Conservation (phyloP, 805 yeast genomes). For the Diddensiella caesifluorescens region DNA sequence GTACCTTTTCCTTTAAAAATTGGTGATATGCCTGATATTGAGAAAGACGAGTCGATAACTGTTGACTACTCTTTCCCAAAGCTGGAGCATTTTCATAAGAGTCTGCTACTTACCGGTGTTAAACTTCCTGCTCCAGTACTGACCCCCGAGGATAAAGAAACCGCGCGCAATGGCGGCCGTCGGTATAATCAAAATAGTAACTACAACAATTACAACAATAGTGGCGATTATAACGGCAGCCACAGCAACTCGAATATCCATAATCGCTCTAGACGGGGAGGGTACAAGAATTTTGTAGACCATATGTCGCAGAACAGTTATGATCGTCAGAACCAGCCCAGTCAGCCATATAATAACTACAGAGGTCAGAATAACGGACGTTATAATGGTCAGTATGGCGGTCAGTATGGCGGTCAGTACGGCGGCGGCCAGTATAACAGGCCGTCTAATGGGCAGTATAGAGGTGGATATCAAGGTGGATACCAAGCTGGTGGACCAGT, state of each 20-base stretch:
- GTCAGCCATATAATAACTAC: slow-evolving; percentile 13
- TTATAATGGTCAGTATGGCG: slow-evolving; percentile 16
- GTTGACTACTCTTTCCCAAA: slow-evolving; percentile 59
- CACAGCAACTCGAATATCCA: slow-evolving; percentile 8
- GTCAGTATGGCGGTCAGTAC: slow-evolving; percentile 14
- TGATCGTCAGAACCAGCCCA: slow-evolving; percentile 6
- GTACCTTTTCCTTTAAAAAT: slow-evolving; percentile 44
- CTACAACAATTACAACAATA: slow-evolving; percentile 13
- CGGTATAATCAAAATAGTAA: slow-evolving; percentile 22
- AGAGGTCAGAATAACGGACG: slow-evolving; percentile 18
- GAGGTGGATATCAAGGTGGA: slow-evolving; percentile 12
- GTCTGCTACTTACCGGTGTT: slow-evolving; percentile 79
- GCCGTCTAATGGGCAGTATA: slow-evolving; percentile 18
- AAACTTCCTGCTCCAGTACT: slow-evolving; percentile 57
- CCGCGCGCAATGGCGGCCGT: slow-evolving; percentile 44
- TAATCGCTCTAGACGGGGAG: slow-evolving; percentile 15
- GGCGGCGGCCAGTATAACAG: slow-evolving; percentile 21
- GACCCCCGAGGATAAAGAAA: slow-evolving; percentile 63
- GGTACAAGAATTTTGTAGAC: slow-evolving; percentile 15
- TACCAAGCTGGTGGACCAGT: not conserved
- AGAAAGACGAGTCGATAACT: slow-evolving; percentile 38
- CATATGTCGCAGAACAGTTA: slow-evolving; percentile 4
- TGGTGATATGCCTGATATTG: slow-evolving; percentile 41
- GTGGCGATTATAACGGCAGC: slow-evolving; percentile 13
- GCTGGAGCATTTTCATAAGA: slow-evolving; percentile 53